Evolutionary conservation across 495 filamentous ascomycete species (phyloP).

Genomic region (Daldinia caldariorum): DNA sequence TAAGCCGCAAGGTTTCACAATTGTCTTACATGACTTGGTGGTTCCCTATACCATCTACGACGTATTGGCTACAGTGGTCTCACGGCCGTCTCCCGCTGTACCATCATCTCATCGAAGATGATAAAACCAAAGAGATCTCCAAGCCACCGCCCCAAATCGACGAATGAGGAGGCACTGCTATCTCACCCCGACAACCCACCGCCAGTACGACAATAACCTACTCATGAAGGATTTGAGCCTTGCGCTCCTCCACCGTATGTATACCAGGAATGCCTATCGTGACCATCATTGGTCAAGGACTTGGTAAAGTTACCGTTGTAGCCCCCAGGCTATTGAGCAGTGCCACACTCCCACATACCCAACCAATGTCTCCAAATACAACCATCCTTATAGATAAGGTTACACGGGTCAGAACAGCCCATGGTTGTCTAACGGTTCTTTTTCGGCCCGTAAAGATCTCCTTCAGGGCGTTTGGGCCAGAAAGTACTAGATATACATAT

Average conservation of each 20-base stretch:
- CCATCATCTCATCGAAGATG: constrained; percentile 27
- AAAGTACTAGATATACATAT: constrained; percentile 3
- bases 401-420: constrained; percentile 11
- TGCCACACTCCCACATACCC: constrained; percentile 34
- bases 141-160: constrained; percentile 26
- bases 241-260: constrained; percentile 29
- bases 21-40: constrained; percentile 9
- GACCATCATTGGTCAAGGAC: constrained; percentile 26
- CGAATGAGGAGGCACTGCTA: constrained; percentile 27
- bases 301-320: constrained; percentile 23
- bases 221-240: constrained; percentile 39
- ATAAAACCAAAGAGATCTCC: constrained; percentile 25
- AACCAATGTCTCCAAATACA: constrained; percentile 38
- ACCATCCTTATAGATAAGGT: constrained; percentile 25
- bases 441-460: constrained; percentile 25
- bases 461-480: constrained; percentile 7
- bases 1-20: not conserved
- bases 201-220: constrained; percentile 24
- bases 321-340: constrained; percentile 37
- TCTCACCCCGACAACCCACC: constrained; percentile 36
- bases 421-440: constrained; percentile 9
- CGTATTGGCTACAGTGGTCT: constrained; percentile 4
- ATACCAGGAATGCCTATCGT: constrained; percentile 9
- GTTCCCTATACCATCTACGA: constrained; percentile 6
- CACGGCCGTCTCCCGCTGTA: not conserved